A percentile compares a stretch with the other conserved stretches of the same genome.
phyloP scores from a whole-genome alignment of 2,329 filamentous ascomycete species.

The Arthrocladium fulminans region DNA sequence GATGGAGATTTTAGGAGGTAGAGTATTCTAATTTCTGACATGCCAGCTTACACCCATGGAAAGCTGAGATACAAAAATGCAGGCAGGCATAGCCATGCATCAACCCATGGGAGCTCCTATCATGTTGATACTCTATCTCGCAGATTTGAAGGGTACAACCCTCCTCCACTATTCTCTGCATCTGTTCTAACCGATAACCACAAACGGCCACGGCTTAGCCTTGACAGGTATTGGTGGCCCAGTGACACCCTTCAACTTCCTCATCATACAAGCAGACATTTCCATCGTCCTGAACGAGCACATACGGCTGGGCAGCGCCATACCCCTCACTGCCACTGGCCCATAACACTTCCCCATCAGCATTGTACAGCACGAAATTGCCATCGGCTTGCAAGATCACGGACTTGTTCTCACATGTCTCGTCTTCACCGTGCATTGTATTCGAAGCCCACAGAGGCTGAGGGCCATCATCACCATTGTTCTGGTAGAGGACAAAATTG shows the following conservation, averaged over 20 bases:
- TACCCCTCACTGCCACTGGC: background rate
- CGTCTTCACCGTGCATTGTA: background rate
- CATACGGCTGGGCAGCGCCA: background rate
- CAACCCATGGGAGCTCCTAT: no score
- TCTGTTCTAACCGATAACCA: no score
- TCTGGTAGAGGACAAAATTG: constrained; percentile 7
- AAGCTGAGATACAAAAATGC: no score
- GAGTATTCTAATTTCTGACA: no score
- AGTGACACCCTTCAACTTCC: background rate
- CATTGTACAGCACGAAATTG: constrained; percentile 6
- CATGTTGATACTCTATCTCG: no score
- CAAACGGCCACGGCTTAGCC: no score
- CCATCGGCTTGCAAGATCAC: constrained; percentile 2
- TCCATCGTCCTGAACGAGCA: constrained; percentile 7
- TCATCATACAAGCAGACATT: constrained; percentile 8
- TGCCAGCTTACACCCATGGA: no score
- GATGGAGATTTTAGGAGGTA: no score
- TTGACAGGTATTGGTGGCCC: no score
- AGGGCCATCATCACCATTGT: background rate
- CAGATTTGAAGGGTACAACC: no score
- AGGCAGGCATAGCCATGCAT: no score
- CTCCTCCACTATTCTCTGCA: no score
- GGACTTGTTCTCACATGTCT: constrained; percentile 1
- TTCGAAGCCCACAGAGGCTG: constrained; percentile 3
- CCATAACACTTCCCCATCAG: constrained; percentile 1